Base-by-base conservation (phyloP, 75 land plant species). In the Chamaecyparis obtusa region DNA sequence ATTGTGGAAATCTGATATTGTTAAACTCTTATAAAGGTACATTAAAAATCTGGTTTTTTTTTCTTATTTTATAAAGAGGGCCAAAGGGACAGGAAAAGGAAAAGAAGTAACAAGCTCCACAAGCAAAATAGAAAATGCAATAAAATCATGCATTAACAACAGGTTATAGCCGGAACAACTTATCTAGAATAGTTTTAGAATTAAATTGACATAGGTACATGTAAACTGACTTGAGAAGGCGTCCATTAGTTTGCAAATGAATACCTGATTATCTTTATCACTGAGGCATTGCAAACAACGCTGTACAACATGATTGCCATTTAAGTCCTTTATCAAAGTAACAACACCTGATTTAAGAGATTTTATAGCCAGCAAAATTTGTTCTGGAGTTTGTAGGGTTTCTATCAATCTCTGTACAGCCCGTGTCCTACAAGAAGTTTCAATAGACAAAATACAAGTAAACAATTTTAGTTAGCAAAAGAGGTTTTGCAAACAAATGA, bases 221-320 rank as follows among this genome's bases (percentile, higher is more conserved):
- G 21, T 78, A 17, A 41, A 24, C 46, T 78, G 36, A 41, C 46
- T 78, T 78, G 3, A 78, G 9, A 41, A 78, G 81, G 46, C 27
- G 19, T 9, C 9, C 44, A 78, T 37, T 39, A 24, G 21, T 21
- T 24, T 17, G 81, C 44, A 24, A 24, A 78, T 19, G 24, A 36
- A 27, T 89, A 96, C 98, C 94, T 90, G 87, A 41, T 85, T 93
- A 64, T 94, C 86, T 82, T 94, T 91, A 78, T 87, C 89, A 84
- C 78, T 72, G 37, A 95, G 90, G 86, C 89, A 79, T 85, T 90
- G 90, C 88, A 96, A 88, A 91, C 98, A 96, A 43, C 92, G 89
- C 41, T 95, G 97, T 54, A 94, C 93, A 57, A 96, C 98, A 90
- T 96, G 98, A 89, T 94, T 92, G 24, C 96, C 98, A 93, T 96